These are phyloP conservation scores for Salmacisia buchloeana DNA, from an alignment of 1,284 basidiomycete species.

Conservation along the genomic window DNA sequence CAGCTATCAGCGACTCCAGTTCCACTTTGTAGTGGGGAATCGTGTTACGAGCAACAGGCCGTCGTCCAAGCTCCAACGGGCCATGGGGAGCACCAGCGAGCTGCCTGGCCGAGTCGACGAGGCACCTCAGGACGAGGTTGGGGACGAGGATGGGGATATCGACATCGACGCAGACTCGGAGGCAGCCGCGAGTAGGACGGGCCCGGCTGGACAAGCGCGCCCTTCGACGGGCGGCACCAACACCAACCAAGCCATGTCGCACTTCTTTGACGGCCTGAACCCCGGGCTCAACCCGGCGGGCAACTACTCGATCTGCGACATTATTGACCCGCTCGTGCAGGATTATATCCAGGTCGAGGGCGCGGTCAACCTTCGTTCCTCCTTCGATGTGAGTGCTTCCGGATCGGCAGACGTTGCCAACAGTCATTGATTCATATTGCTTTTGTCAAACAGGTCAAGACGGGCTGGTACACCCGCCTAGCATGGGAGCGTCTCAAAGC, in stretches of 20 bases:
- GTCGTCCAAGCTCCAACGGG: neutral
- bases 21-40: neutral
- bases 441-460: constrained; percentile 10
- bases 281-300: constrained; percentile 51
- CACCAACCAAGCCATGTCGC: constrained; percentile 53
- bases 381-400: constrained; percentile 15
- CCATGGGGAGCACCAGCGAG: no score
- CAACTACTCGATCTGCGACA: constrained; percentile 78
- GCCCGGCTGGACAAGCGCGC: neutral
- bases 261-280: constrained; percentile 77
- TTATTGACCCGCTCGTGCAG: constrained; percentile 65
- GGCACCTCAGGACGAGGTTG: neutral
- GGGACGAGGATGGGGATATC: neutral
- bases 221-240: neutral
- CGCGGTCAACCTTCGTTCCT: constrained; percentile 2
- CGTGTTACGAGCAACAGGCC: neutral
- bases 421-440: neutral
- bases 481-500: constrained; percentile 31
- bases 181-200: constrained; percentile 7
- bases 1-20: neutral
- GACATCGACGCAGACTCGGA: neutral
- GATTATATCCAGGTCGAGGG: constrained; percentile 25
- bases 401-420: neutral
- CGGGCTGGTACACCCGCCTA: constrained; percentile 34
- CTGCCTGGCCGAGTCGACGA: neutral